Evolutionary conservation across 768 basidiomycete species (phyloP), one percentile per base, ranked within the genome.

Genomic region (Boletus pseudo-olivaceus): DNA sequence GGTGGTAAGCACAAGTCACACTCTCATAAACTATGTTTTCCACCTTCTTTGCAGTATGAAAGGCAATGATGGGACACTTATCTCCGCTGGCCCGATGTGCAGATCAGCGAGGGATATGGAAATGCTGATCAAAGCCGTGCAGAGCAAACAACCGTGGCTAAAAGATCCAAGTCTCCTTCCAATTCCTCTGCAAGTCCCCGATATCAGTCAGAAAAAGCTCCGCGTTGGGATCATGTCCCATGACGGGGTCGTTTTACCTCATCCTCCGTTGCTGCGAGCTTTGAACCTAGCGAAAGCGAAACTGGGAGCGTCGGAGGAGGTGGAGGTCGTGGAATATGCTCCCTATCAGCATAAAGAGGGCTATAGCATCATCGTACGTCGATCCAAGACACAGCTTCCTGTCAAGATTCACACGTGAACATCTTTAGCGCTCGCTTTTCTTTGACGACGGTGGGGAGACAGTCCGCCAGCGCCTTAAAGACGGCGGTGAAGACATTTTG

Each of bases 251-350:
- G 73, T 74, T 2, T 53, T 63, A 32, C 76, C 79, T 7, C 70
- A 72, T 11, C 75, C 79, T 19, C 79, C 80, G 0, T 62, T 75
- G 33, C 49, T 59, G 14, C 69, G 80, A 6, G 79, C 76, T 5
- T 54, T 82, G 50, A 62, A 72, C 30, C 51, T 69, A 20, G 64
- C 67, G 2, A 75, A 72, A 54, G 64, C 58, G 29, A 76, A 71
- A 15, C 61, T 81, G 37, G 61, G 60, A 37, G 65, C 63, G 0
- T 69, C 72, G 12, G 55, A 64, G 4, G 65, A 58, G 48, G 73
- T 70, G 48, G 73, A 72, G 54, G 68, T 78, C 43, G 55, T 72
- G 12, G 67, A 68, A 32, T 80, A 76, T 51, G 23, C 37, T 17
- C 72, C 76, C 5, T 67, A 64, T 55, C 61, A 70, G 19, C 76